phyloP scores from a whole-genome alignment of 228 moss, liverwort and hornwort species.

The Sphagnum fallax region DNA sequence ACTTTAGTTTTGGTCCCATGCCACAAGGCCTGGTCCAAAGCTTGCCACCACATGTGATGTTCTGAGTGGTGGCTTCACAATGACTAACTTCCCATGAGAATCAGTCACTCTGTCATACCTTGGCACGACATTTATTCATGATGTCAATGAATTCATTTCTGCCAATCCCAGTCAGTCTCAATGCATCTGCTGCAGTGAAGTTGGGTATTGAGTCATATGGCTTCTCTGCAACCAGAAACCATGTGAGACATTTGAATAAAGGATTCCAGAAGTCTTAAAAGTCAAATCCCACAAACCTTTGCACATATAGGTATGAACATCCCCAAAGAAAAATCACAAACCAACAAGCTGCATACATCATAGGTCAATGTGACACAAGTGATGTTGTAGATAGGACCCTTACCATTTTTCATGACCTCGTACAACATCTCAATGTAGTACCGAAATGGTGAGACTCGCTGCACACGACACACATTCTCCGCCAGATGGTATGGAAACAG shows the following conservation, averaged over 20 bases:
- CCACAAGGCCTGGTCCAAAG: no score
- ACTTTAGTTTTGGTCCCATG: no score
- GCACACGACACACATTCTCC: conserved; percentile 65
- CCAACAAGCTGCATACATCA: no score
- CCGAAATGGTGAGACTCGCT: conserved; percentile 61
- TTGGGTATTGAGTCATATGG: conserved; percentile 99
- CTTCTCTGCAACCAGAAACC: conserved; percentile 42
- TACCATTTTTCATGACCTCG: conserved; percentile 83
- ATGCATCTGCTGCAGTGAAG: conserved; percentile 92
- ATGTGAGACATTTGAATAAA: not conserved
- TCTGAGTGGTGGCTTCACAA: no score
- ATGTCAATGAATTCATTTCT: conserved; percentile 98
- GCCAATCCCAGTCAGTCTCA: conserved; percentile 90
- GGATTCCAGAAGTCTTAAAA: not conserved
- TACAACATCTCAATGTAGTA: conserved; percentile 81
- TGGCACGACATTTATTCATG: conserved; percentile 97
- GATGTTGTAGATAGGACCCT: not conserved
- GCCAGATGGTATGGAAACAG: conserved; percentile 78
- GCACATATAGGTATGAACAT: no score
- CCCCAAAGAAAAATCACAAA: no score
- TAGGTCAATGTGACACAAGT: no score
- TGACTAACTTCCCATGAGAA: no score
- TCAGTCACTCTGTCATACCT: conserved; percentile 30
- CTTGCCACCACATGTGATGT: no score
- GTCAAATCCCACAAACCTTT: not conserved